Percentiles rank a stretch among this genome's conserved stretches.
Evolutionary conservation across 2,329 filamentous ascomycete species (phyloP).

Genomic region (Fusarium newnesense): DNA sequence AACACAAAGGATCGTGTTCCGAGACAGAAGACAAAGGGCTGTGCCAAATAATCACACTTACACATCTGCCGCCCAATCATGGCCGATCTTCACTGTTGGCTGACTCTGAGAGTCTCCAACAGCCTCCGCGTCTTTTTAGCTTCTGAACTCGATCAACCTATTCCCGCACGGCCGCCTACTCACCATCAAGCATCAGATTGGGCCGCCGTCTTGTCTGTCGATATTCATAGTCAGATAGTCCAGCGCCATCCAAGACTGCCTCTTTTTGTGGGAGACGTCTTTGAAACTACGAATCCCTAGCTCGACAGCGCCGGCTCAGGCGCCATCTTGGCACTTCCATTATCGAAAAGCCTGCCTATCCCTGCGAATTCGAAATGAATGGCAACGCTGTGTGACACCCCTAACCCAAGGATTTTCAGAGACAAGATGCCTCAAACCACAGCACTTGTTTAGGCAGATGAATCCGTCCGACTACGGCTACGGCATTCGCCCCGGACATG

Average conservation of each 20-base stretch:
- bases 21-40: conserved; percentile 31
- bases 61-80: conserved; percentile 27
- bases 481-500: conserved; percentile 33
- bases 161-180: conserved; percentile 24
- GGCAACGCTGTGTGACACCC: conserved; percentile 30
- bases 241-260: conserved; percentile 15
- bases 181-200: conserved; percentile 28
- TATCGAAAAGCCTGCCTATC: conserved; percentile 29
- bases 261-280: conserved; percentile 4
- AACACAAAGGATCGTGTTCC: conserved; percentile 31
- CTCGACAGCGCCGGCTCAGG: conserved; percentile 11
- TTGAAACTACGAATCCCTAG: conserved; percentile 3
- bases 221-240: conserved; percentile 6
- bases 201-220: conserved; percentile 33
- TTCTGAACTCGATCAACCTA: conserved; percentile 19
- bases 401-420: conserved; percentile 13
- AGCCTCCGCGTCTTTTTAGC: conserved; percentile 22
- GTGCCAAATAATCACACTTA: conserved; percentile 36
- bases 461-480: conserved; percentile 19
- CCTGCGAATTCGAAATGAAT: conserved; percentile 25
- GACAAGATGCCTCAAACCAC: conserved; percentile 20
- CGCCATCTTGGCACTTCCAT: conserved; percentile 26
- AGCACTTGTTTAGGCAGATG: conserved; percentile 27
- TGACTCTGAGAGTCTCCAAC: conserved; percentile 18
- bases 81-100: conserved; percentile 6